Evolutionary conservation across 345 rosid genomes (phyloP).

Genomic region (Salix koriyanagi): DNA sequence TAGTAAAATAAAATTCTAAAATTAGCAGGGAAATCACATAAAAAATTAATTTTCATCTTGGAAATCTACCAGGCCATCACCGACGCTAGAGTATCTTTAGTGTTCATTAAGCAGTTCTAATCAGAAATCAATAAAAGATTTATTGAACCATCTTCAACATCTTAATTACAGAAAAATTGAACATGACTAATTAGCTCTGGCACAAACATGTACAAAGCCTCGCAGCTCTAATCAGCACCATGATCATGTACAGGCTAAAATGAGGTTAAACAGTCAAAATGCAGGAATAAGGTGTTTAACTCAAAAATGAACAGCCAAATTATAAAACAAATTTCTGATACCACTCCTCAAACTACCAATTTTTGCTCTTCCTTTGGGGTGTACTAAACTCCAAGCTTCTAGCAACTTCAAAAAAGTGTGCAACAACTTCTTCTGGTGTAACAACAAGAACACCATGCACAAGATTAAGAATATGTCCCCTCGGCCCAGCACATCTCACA

Average conservation of each 20-base stretch:
- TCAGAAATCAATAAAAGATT: neutral
- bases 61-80: neutral
- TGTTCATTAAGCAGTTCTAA: neutral
- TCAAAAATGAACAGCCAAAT: neutral
- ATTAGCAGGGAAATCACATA: neutral
- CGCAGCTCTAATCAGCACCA: constrained; percentile 12
- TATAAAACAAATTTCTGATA: constrained; percentile 8
- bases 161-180: neutral
- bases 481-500: constrained; percentile 74
- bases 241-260: constrained; percentile 9
- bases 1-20: neutral
- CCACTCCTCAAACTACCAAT: constrained; percentile 45
- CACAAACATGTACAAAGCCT: constrained; percentile 15
- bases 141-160: neutral
- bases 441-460: constrained; percentile 94
- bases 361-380: constrained; percentile 44
- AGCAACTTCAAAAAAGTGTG: constrained; percentile 80
- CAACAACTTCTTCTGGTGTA: constrained; percentile 90
- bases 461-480: constrained; percentile 77
- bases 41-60: neutral
- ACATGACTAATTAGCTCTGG: neutral
- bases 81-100: neutral
- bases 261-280: neutral
- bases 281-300: constrained; percentile 1
- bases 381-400: constrained; percentile 56